Evolutionary conservation across 2,329 filamentous ascomycete species (phyloP), one percentile per base, ranked within the genome.

Genomic region (Cladophialophora chaetospira): DNA sequence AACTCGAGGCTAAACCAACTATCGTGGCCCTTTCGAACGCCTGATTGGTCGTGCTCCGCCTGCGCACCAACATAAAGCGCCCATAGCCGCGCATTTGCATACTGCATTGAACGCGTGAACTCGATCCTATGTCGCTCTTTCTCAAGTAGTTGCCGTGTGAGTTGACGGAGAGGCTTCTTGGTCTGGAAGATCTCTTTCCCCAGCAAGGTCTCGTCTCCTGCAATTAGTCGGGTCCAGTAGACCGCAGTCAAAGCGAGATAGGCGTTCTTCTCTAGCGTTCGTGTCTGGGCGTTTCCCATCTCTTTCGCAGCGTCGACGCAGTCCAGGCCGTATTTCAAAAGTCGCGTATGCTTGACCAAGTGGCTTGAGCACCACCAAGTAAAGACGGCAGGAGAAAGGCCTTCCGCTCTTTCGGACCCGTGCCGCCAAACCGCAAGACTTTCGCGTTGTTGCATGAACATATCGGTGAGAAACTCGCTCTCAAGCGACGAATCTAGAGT

Each of bases 361-460:
- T 50, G 47, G 33, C 35, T 50, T 11, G 47, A 50, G 40, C 47
- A 50, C 47, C 47, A 50, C 47, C 47, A 50, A 8, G 47, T 50
- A 19, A 50, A 50, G 31, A 50, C 47, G 4, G 31, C 47, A 17
- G 47, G 33, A 19, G 47, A 19, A 11, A 50, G 33, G 11, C 47
- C 47, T 9, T 50, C 33, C 5, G 29, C 47, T 29, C 35, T 50
- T 40, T 40, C 33, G 6, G 47, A 50, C 5, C 47, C 47, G 21
- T 50, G 47, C 25, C 33, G 33, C 47, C 47, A 50, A n/a, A 50
- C 47, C 2, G 33, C 47, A 11, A 50, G 47, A 9, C 47, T 21
- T 28, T 50, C 47, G 33, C 47, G 47, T 33, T 50, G 19, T 36
- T 17, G 47, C 9, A 50, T 13, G 21, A 50, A 50, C 47, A 50